These are phyloP conservation scores for Protostelium mycophagum DNA, from an alignment of 78 protist species.

Conservation along the genomic window DNA sequence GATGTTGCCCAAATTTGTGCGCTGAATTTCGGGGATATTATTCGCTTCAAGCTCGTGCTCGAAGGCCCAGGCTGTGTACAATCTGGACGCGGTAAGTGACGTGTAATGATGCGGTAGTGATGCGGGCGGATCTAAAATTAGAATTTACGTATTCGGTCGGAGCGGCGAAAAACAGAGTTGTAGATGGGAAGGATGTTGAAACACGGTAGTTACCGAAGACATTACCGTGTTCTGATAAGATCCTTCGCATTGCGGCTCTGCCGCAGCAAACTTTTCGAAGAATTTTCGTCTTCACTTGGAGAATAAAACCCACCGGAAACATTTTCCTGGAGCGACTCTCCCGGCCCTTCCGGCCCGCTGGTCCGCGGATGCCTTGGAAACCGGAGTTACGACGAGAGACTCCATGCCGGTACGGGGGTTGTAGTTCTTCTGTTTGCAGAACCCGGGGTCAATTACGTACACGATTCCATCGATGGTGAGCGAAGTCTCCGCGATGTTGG, in stretches of 20 bases:
- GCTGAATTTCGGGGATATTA: conserved; percentile 97
- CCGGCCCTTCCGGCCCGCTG: conserved; percentile 98
- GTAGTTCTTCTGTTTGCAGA: conserved; percentile 85
- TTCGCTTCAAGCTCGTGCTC: conserved; percentile 82
- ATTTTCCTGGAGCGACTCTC: conserved; percentile 94
- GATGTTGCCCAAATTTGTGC: conserved; percentile 94
- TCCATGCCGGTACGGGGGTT: conserved; percentile 96
- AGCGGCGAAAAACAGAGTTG: conserved; percentile 7
- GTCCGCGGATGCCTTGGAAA: conserved; percentile 80
- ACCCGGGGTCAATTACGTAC: conserved; percentile 97
- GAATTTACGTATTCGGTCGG: no score
- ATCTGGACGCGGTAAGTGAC: conserved; percentile 36
- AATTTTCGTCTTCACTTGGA: no score
- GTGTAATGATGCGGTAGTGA: no score
- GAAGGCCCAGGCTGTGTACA: conserved; percentile 94
- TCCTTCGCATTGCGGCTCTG: no score
- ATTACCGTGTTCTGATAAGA: no score
- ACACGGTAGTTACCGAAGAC: no score
- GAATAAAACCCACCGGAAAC: no score
- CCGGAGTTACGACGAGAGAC: conserved; percentile 93
- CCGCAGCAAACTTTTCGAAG: no score
- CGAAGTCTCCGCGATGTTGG: conserved; percentile 98
- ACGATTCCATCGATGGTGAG: conserved; percentile 96
- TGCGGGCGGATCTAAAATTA: no score
- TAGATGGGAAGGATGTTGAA: background rate